phyloP scores from a whole-genome alignment of 2,329 filamentous ascomycete genomes.

The Fusarium sp. region DNA sequence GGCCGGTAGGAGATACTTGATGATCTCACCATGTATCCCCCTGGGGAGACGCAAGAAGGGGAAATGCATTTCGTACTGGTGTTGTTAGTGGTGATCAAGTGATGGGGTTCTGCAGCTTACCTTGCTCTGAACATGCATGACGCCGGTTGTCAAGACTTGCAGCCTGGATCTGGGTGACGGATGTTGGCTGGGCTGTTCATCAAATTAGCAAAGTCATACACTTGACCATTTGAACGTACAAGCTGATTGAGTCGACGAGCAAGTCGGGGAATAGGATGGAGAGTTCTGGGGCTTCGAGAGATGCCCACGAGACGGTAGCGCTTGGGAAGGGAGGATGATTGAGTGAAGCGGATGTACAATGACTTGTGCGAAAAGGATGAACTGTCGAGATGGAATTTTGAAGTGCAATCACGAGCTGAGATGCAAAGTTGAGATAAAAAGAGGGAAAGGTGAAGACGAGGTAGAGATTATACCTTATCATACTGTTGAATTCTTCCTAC shows the following conservation, averaged over 20 bases:
- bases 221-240: background rate
- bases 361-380: background rate
- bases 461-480: background rate
- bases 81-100: background rate
- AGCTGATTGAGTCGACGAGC: background rate
- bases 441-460: background rate
- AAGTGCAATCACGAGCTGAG: background rate
- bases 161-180: background rate
- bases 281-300: background rate
- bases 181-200: background rate
- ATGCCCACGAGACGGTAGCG: background rate
- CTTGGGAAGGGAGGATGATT: background rate
- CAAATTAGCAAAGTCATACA: background rate
- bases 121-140: background rate
- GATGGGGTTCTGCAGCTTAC: background rate
- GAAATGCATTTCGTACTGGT: background rate
- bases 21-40: background rate
- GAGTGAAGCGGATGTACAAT: background rate
- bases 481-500: background rate
- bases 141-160: background rate
- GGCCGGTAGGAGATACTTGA: background rate
- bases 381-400: background rate
- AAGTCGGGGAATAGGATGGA: background rate
- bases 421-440: background rate
- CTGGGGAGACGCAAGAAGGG: background rate